Evolutionary conservation across 1,284 basidiomycete species (phyloP).

Genomic region (Sanghuangporus sanghuang): DNA sequence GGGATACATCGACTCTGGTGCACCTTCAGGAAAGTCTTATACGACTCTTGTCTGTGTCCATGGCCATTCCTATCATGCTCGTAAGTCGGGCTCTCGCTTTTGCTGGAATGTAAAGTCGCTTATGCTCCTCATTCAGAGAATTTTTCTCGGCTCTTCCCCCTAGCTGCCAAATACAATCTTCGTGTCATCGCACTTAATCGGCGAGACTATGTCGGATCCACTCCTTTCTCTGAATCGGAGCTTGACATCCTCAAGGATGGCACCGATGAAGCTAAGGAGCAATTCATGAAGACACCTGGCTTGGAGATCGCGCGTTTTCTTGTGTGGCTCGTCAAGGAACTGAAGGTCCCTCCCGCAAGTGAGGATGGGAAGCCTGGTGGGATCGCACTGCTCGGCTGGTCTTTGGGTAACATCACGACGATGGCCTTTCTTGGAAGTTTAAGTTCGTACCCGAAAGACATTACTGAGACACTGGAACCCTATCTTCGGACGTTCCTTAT

Average conservation of each 20-base stretch:
- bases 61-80: constrained; percentile 8
- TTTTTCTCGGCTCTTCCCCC: constrained; percentile 9
- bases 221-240: constrained; percentile 14
- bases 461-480: background rate
- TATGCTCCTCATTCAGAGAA: constrained; percentile 1
- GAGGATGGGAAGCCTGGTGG: constrained; percentile 10
- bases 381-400: constrained; percentile 15
- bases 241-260: constrained; percentile 1
- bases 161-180: constrained; percentile 5
- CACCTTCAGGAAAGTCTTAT: background rate
- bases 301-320: constrained; percentile 17
- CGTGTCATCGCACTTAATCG: constrained; percentile 17
- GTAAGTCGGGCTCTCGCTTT: background rate
- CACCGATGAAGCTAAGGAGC: background rate
- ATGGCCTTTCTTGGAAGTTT: constrained; percentile 12
- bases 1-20: constrained; percentile 12
- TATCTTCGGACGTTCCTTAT: constrained; percentile 13
- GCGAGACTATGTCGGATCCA: constrained; percentile 19
- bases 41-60: constrained; percentile 14
- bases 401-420: constrained; percentile 10
- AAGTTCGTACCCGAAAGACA: background rate
- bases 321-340: constrained; percentile 10
- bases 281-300: constrained; percentile 11
- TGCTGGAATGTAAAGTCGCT: background rate
- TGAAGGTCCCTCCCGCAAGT: constrained; percentile 2